A percentile compares a stretch with the other conserved stretches of the same genome.
phyloP scores from a whole-genome alignment of 2,329 filamentous ascomycete genomes.

The Plenodomus tracheiphilus region DNA sequence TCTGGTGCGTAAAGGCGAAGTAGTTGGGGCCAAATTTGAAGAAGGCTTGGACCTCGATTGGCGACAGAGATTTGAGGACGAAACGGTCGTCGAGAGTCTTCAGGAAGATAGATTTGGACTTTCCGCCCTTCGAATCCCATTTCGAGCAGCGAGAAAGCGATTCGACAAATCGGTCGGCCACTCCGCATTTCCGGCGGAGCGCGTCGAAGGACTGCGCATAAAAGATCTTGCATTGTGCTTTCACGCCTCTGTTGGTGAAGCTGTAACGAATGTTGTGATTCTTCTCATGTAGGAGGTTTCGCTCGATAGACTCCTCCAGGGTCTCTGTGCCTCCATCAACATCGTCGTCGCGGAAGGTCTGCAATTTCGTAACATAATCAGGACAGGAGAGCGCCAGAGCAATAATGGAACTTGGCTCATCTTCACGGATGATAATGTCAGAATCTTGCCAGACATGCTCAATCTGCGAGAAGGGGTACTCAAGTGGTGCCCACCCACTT shows the following conservation, averaged over 20 bases:
- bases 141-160: constrained; percentile 93
- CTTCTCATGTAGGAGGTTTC: constrained; percentile 78
- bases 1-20: constrained; percentile 96
- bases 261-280: constrained; percentile 96
- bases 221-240: constrained; percentile 97
- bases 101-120: constrained; percentile 95
- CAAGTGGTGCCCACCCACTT: constrained; percentile 88
- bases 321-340: constrained; percentile 25
- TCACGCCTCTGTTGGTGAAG: constrained; percentile 89
- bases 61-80: constrained; percentile 87
- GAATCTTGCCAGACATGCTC: constrained; percentile 98
- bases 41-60: constrained; percentile 91
- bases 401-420: constrained; percentile 95
- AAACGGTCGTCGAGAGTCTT: constrained; percentile 96
- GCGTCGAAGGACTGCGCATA: constrained; percentile 98
- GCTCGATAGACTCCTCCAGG: constrained; percentile 76
- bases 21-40: constrained; percentile 95
- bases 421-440: constrained; percentile 94
- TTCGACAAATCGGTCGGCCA: constrained; percentile 91
- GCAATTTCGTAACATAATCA: constrained; percentile 82
- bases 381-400: constrained; percentile 87
- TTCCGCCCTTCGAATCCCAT: constrained; percentile 97
- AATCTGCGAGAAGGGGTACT: constrained; percentile 79
- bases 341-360: constrained; percentile 59
- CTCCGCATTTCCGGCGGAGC: constrained; percentile 86